phyloP scores from a whole-genome alignment of 2,329 filamentous ascomycete genomes.

The Neonectria neomacrospora region DNA sequence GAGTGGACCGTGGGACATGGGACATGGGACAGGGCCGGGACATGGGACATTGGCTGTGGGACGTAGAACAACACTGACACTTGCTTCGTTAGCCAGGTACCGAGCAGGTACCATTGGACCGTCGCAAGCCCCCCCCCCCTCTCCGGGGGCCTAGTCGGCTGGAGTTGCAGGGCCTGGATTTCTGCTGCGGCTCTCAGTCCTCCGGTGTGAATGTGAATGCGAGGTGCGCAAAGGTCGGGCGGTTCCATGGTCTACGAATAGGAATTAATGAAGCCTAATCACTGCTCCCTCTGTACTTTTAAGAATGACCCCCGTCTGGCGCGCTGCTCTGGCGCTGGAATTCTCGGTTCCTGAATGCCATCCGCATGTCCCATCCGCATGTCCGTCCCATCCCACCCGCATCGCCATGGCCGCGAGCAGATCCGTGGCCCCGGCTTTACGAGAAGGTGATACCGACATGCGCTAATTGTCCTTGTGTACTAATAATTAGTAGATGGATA shows the following conservation, averaged over 20 bases:
- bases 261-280: too few species aligned
- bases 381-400: too few species aligned
- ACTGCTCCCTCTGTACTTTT: background rate
- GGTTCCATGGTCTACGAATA: too few species aligned
- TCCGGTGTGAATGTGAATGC: background rate
- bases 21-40: conserved; percentile 15
- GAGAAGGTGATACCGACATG: conserved; percentile 27
- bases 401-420: conserved; percentile 23
- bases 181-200: background rate
- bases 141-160: background rate
- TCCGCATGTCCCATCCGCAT: too few species aligned
- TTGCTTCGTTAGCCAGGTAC: conserved; percentile 27
- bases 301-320: background rate
- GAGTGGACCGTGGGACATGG: conserved; percentile 32
- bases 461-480: conserved; percentile 27
- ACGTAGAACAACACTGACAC: conserved; percentile 32
- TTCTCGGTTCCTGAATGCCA: conserved; percentile 4
- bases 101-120: conserved; percentile 14
- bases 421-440: conserved; percentile 33
- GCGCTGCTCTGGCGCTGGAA: conserved; percentile 10
- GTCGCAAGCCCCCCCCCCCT: conserved; percentile 1
- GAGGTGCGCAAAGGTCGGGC: background rate
- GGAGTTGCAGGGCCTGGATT: background rate
- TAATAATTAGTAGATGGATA: conserved; percentile 21
- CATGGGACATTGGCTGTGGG: conserved; percentile 32